Evolutionary conservation across 179 eudicot genomes (phyloP), one percentile per base, ranked within the genome.

Genomic region (Silene noctiflora): DNA sequence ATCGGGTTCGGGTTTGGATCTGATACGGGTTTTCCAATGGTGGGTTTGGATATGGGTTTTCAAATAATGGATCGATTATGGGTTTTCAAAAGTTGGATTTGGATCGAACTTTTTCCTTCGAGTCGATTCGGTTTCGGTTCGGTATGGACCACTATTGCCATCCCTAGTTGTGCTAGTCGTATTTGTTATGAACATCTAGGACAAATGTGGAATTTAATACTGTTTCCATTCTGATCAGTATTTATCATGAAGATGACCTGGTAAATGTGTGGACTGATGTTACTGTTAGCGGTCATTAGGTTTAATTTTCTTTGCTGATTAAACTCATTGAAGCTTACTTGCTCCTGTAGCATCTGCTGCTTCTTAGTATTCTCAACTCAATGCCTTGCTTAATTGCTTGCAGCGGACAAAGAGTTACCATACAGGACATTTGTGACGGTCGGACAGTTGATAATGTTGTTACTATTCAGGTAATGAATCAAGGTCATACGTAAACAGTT

Each of bases 371-470:
- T 56, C 1, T 65, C 62, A 53, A 78, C 67, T 65, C 56, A 48
- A 51, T 29, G 53, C 70, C 25, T 20, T 68, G 75, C 69, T 72
- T 35, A 0, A 55, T 61, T 80, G 70, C 74, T 21, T 84, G 88
- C 92, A 94, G 97, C 83, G 98, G 96, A 67, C 98, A 94, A 82
- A 87, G 91, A 85, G 91, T 94, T 71, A 85, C 82, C 46, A 77
- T 94, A 77, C 86, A 89, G 79, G 94, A 92, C 19, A 83, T 71
- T 59, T 71, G 79, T 69, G 97, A 86, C 58, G 89, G 83, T 63
- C 86, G 84, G 74, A 33, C 81, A 31, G 86, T 83, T 67, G 96
- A 94, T 71, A 88, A 76, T 77, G 87, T 81, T 53, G 98, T 89
- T 56, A 94, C 96, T 55, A 83, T 92, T 83, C 94, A 90, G 96